Evolutionary conservation across 352 stramenopile species (phyloP).

Genomic region (Chrysophaeum taylorii): DNA sequence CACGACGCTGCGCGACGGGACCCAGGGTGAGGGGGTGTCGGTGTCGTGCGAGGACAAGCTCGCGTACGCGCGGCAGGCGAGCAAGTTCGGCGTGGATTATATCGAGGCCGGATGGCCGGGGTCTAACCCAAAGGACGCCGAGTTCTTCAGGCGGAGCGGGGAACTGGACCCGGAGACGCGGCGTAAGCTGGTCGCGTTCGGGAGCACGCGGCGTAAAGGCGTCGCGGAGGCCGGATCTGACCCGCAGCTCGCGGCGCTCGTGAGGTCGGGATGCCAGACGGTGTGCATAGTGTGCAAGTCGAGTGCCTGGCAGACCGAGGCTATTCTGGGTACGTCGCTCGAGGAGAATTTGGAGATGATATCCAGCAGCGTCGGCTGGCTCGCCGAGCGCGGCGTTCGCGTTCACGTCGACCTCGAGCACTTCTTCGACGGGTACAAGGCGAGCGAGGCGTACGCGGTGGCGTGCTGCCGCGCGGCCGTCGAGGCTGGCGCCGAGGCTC

Average conservation of each 20-base stretch:
- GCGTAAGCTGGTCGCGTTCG: conserved; percentile 55
- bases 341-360: conserved; percentile 65
- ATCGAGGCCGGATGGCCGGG: conserved; percentile 62
- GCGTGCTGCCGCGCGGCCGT: conserved; percentile 45
- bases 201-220: conserved; percentile 51
- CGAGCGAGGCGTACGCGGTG: conserved; percentile 46
- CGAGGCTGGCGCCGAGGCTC: conserved; percentile 43
- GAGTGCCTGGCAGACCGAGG: conserved; percentile 48
- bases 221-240: conserved; percentile 35
- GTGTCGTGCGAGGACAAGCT: conserved; percentile 52
- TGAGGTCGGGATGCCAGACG: conserved; percentile 41
- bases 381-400: conserved; percentile 31
- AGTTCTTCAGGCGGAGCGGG: conserved; percentile 52
- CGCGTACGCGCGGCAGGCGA: conserved; percentile 41
- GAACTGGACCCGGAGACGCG: conserved; percentile 39
- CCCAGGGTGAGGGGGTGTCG: conserved; percentile 50
- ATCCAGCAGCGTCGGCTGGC: conserved; percentile 47
- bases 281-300: conserved; percentile 54
- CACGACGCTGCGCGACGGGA: conserved; percentile 50
- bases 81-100: conserved; percentile 43
- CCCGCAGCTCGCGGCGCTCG: conserved; percentile 41
- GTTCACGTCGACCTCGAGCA: conserved; percentile 65
- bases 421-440: conserved; percentile 60
- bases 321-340: conserved; percentile 44
- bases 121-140: conserved; percentile 62